Base-by-base conservation (phyloP, 2,329 filamentous ascomycete species). In the Lomentospora prolificans region DNA sequence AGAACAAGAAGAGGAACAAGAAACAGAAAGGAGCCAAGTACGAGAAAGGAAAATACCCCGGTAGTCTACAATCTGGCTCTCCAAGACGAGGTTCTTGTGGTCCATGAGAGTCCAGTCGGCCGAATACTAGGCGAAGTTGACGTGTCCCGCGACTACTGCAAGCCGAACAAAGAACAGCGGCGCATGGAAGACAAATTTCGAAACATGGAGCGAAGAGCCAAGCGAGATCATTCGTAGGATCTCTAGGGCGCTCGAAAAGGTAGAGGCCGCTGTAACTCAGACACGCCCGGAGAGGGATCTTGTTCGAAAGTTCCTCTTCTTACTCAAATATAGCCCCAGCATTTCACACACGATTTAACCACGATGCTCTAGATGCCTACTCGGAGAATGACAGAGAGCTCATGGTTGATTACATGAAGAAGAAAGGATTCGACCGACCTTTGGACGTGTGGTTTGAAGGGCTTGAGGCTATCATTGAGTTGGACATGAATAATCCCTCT, bases 241-340 rank as follows among this genome's bases (percentile, higher is more conserved):
- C 12, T 14, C 30, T 6, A 57, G 55, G 17, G 22, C 57, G 2
- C 46, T 24, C 19, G 51, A 55, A 1, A 10, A 24, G 4, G 44
- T 33, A 2, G 25, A 59, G 1, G 9, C 12, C 1, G 58, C 44
- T 51, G 54, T 75, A 1, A 60, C 58, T 31, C 57, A 74, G 0
- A 64, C 60, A 1, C 64, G 71, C 4, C 30, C 51, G 1, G 65
- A 73, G 19, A 61, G 64, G 48, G 64, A 76, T 58, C 53, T 65
- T 1, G 33, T 76, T 8, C 70, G 74, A 50, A 75, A 75, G 55
- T 75, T 75, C 52, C 63, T 74, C 2, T 76, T 75, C 58, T 60
- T 77, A 3, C 67, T 76, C 61, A 73, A 73, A 57, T 76, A 75
- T 51, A 12, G 64, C 64, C n/a, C 62, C 61, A 1, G 57, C 36